Conservation (phyloP, 2,329 filamentous ascomycete genomes). For the Fusarium miscanthi region DNA sequence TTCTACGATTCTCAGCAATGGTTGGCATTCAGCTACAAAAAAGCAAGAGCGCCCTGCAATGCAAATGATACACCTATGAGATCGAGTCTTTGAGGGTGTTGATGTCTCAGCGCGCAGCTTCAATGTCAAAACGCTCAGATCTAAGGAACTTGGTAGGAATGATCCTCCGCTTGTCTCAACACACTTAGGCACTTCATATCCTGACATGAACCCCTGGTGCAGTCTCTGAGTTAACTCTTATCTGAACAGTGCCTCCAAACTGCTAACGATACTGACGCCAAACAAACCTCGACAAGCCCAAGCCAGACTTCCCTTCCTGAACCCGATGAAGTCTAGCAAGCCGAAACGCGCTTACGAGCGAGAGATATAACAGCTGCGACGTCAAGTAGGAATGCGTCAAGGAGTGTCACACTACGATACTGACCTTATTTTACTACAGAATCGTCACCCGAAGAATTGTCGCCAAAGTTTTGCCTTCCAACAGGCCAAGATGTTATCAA, state of each 20-base stretch:
- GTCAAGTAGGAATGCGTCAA: neutral
- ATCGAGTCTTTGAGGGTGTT: too few species aligned
- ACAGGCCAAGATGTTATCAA: neutral
- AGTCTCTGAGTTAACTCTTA: too few species aligned
- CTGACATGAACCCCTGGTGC: too few species aligned
- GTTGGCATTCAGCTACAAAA: neutral
- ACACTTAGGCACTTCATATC: neutral
- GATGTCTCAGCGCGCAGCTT: neutral
- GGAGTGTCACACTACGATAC: neutral
- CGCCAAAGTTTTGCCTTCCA: neutral
- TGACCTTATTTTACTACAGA: neutral
- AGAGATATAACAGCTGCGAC: neutral
- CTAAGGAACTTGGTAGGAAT: neutral
- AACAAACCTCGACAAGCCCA: neutral
- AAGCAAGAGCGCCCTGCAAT: rapidly evolving
- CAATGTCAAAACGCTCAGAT: neutral
- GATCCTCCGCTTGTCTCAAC: neutral
- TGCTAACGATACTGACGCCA: neutral
- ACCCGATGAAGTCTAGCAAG: neutral
- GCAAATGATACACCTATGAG: rapidly evolving
- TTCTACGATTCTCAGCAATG: rapidly evolving
- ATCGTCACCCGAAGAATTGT: neutral
- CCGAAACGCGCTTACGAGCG: neutral
- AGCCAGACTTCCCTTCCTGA: neutral
- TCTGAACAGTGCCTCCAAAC: neutral